Conservation (phyloP, 768 basidiomycete species). For the Agaricus subrufescens region DNA sequence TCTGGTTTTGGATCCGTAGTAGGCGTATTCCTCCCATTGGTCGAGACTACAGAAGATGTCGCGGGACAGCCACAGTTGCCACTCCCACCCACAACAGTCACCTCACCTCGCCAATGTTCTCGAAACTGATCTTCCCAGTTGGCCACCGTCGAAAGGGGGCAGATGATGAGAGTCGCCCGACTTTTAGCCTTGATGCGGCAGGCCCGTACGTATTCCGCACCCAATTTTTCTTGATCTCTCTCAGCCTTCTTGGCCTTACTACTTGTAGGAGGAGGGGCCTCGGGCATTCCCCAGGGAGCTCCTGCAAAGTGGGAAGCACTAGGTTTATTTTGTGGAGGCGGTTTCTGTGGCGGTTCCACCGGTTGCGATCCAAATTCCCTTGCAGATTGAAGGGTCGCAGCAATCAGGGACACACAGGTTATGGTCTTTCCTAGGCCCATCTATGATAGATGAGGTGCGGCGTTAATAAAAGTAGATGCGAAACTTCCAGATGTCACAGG, state of each 20-base stretch:
- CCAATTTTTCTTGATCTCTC: conserved; percentile 64
- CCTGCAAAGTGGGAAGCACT: conserved; percentile 65
- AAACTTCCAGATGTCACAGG: background rate
- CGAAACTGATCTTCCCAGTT: conserved; percentile 99
- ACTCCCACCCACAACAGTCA: conserved; percentile 76
- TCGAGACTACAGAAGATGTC: conserved; percentile 23
- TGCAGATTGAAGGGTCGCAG: conserved; percentile 74
- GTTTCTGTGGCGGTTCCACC: conserved; percentile 37
- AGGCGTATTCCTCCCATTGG: conserved; percentile 1
- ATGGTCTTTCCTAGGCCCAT: conserved; percentile 99
- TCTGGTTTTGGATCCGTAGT: conserved; percentile 27
- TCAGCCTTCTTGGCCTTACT: conserved; percentile 53
- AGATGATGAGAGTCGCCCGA: conserved; percentile 92
- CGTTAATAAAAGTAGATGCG: conserved; percentile 5
- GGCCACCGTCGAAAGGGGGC: conserved; percentile 92
- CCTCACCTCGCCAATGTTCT: conserved; percentile 93
- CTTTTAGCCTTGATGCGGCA: conserved; percentile 79
- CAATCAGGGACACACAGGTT: conserved; percentile 90
- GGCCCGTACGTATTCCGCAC: conserved; percentile 63
- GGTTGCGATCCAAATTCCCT: conserved; percentile 57
- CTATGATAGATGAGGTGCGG: conserved; percentile 35
- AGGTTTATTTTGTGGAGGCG: conserved; percentile 27
- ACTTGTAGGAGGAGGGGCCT: conserved; percentile 22
- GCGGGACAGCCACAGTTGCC: conserved; percentile 40
- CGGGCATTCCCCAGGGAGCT: conserved; percentile 84